Evolutionary conservation across 805 yeast species (phyloP).

Genomic region (Barnettozyma sp.): DNA sequence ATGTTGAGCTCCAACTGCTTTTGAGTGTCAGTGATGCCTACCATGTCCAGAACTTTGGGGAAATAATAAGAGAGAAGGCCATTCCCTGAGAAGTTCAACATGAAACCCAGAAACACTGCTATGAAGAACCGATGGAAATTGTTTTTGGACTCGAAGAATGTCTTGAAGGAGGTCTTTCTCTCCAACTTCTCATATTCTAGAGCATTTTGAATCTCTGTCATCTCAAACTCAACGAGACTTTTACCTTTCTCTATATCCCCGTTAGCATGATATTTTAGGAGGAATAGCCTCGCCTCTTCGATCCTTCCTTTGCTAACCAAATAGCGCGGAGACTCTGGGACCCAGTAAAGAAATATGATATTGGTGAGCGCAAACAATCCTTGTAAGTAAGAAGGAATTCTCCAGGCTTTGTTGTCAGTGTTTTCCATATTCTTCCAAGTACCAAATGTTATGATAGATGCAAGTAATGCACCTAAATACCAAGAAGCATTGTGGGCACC

Average conservation of each 20-base stretch:
- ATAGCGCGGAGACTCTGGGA: conserved; percentile 47
- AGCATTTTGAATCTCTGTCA: conserved; percentile 27
- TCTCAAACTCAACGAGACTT: background rate
- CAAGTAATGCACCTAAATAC: conserved; percentile 48
- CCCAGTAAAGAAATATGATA: conserved; percentile 28
- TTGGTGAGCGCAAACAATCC: conserved; percentile 41
- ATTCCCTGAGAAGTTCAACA: conserved; percentile 45
- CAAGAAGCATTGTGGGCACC: conserved; percentile 45
- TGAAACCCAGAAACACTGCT: conserved; percentile 27
- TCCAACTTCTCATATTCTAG: conserved; percentile 34
- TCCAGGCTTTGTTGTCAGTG: conserved; percentile 37
- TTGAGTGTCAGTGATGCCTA: background rate
- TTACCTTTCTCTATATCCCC: background rate
- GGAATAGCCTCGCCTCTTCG: conserved; percentile 37
- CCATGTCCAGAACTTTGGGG: conserved; percentile 41
- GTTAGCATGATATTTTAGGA: conserved; percentile 1
- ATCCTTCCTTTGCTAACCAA: conserved; percentile 34
- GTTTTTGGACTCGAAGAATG: conserved; percentile 32
- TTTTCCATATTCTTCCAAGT: conserved; percentile 25
- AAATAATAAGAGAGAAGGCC: conserved; percentile 47
- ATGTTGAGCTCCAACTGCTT: conserved; percentile 27
- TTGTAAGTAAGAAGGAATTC: conserved; percentile 48
- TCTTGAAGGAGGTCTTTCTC: conserved; percentile 30
- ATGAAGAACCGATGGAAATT: conserved; percentile 38
- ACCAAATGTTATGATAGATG: conserved; percentile 47